A percentile compares a stretch with the other conserved stretches of the same genome.
Conservation (phyloP, 129 eudicot genomes). For the Centrapalus pauciflorus region DNA sequence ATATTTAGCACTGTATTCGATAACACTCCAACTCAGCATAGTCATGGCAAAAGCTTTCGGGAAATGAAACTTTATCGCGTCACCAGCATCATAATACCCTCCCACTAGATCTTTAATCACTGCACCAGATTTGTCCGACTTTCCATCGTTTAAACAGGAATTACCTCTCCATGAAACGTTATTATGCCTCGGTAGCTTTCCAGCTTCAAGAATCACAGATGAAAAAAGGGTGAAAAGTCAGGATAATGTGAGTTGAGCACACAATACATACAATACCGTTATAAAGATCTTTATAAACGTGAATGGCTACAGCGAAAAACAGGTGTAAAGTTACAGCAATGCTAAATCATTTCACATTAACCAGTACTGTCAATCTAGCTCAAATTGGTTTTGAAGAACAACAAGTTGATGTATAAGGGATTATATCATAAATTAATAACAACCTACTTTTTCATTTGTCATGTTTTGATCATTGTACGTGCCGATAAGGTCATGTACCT, state of each 20-base stretch:
- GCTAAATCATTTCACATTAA: too few species aligned
- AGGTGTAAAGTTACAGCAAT: background rate
- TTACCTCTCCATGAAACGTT: slow-evolving; percentile 92
- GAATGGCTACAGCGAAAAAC: too few species aligned
- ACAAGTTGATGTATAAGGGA: too few species aligned
- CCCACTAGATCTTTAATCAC: slow-evolving; percentile 65
- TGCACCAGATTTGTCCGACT: slow-evolving; percentile 37
- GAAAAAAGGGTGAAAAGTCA: background rate
- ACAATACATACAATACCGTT: too few species aligned
- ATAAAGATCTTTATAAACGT: too few species aligned
- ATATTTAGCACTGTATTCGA: slow-evolving; percentile 82
- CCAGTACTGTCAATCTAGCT: too few species aligned
- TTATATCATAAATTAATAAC: too few species aligned
- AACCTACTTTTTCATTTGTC: too few species aligned
- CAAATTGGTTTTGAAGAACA: background rate
- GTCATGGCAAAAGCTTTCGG: slow-evolving; percentile 91
- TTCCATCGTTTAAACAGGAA: slow-evolving; percentile 74
- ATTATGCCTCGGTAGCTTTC: slow-evolving; percentile 75
- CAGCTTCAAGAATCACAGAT: slow-evolving; percentile 50
- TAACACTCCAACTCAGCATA: slow-evolving; percentile 97
- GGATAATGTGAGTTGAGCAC: background rate
- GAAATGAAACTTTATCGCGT: slow-evolving; percentile 87
- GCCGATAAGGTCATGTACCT: too few species aligned
- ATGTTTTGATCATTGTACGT: too few species aligned
- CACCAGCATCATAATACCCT: slow-evolving; percentile 94